phyloP scores from a whole-genome alignment of 2,329 filamentous ascomycete species.

The Nigrospora sphaerica region DNA sequence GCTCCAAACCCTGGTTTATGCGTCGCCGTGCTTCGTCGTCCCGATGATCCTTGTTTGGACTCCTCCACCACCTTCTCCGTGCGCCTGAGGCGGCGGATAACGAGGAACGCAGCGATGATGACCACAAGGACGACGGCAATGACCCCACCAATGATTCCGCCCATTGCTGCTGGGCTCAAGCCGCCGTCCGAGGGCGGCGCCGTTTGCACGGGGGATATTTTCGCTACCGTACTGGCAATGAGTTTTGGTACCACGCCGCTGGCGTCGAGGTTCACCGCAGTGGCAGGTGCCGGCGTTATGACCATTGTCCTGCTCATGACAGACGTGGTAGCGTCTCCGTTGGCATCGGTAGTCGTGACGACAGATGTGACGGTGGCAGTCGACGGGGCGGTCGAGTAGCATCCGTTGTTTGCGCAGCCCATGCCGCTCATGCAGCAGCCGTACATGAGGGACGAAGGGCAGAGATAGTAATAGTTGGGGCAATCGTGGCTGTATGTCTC shows the following conservation, averaged over 20 bases:
- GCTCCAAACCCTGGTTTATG: slow-evolving; percentile 29
- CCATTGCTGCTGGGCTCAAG: slow-evolving; percentile 34
- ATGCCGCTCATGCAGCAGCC: slow-evolving; percentile 46
- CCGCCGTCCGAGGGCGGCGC: slow-evolving; percentile 19
- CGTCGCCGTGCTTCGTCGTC: slow-evolving; percentile 22
- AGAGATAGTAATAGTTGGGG: slow-evolving; percentile 36
- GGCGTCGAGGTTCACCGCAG: slow-evolving; percentile 13
- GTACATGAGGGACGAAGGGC: slow-evolving; percentile 40
- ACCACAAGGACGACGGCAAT: slow-evolving; percentile 40
- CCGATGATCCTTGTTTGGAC: slow-evolving; percentile 25
- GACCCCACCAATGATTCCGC: slow-evolving; percentile 46
- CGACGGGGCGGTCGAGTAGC: slow-evolving; percentile 38
- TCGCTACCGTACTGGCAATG: slow-evolving; percentile 35
- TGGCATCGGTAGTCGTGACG: slow-evolving; percentile 36
- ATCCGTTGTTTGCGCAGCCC: slow-evolving; percentile 38
- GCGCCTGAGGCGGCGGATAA: slow-evolving; percentile 42
- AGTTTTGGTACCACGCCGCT: slow-evolving; percentile 30
- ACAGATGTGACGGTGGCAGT: slow-evolving; percentile 37
- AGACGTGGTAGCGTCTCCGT: slow-evolving; percentile 29
- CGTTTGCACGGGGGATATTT: slow-evolving; percentile 25
- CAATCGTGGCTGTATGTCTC: slow-evolving; percentile 32
- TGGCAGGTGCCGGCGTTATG: slow-evolving; percentile 19
- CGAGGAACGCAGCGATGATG: slow-evolving; percentile 36
- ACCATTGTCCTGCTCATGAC: slow-evolving; percentile 32
- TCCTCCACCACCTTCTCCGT: slow-evolving; percentile 29